These are phyloP conservation scores for Iris pallida DNA, from an alignment of 116 monocot species.

Conservation along the genomic window DNA sequence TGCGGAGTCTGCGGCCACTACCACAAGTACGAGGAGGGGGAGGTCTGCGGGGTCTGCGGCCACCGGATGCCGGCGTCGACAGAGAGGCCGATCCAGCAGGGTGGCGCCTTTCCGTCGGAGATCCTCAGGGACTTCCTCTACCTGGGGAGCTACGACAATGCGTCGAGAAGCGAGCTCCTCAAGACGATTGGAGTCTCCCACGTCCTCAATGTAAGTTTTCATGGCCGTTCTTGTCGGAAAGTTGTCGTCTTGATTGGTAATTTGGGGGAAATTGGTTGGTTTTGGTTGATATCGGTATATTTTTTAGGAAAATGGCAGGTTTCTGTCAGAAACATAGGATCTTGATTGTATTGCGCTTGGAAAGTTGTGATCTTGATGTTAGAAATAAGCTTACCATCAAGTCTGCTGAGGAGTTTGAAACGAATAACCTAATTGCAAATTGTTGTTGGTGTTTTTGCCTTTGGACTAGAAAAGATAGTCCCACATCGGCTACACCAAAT, in stretches of 20 bases:
- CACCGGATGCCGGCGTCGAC: constrained; percentile 40
- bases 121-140: constrained; percentile 73
- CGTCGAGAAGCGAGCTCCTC: constrained; percentile 65
- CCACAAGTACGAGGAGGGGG: constrained; percentile 84
- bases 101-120: constrained; percentile 77
- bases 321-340: too few relatives aligned
- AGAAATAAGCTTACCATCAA: too few relatives aligned
- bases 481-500: too few relatives aligned
- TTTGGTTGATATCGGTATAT: too few relatives aligned
- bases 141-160: constrained; percentile 86
- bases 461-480: too few relatives aligned
- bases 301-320: too few relatives aligned
- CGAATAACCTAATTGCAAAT: too few relatives aligned
- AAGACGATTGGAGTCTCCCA: constrained; percentile 74
- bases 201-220: constrained; percentile 64
- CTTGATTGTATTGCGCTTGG: too few relatives aligned
- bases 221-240: neutral
- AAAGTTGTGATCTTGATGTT: too few relatives aligned
- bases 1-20: constrained; percentile 82
- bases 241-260: neutral
- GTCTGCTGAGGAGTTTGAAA: too few relatives aligned
- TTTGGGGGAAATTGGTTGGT: too few relatives aligned
- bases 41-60: constrained; percentile 81
- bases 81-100: constrained; percentile 17
- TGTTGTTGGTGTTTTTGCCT: too few relatives aligned